Evolutionary conservation across 768 basidiomycete genomes (phyloP), one percentile per base, ranked within the genome.

Genomic region (Podaxis carcinomalis): DNA sequence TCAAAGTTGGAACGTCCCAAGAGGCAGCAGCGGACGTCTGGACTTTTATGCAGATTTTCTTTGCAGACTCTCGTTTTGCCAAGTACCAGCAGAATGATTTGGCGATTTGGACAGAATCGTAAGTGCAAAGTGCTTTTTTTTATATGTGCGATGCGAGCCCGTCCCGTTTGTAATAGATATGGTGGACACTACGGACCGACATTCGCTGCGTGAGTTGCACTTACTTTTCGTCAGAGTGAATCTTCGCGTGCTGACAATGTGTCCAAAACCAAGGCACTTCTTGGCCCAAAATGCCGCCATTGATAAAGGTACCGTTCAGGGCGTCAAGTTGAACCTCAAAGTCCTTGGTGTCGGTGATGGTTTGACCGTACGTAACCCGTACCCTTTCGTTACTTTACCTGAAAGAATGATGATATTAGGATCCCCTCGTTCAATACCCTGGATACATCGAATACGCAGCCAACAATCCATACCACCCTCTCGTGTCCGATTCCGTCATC

Each of bases 161-260:
- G n/a, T n/a, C n/a, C n/a, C n/a, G 55, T 37, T 5, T 32, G 14
- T 27, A 47, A 5, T 62, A 87, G 86, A 39, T 89, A 87, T 64
- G 88, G 88, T 44, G 87, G 88, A 1, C 88, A 89, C 64, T 89
- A 87, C 67, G 88, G 83, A 1, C 88, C 88, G 0, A 78, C 80
- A 37, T 89, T 89, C 62, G 86, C 87, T 56, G 78, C 83, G 65
- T 80, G 62, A 65, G 76, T 67, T 67, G 5, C 55, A 25, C 14
- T 21, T n/a, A 2, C 44, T 6, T n/a, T 9, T 4, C n/a, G 16
- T 3, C 13, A 56, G 27, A 28, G 1, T 6, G 27, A 28, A 28
- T 28, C 27, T 28, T 28, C 5, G 27, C 27, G 6, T 28, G 56
- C 13, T 23, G 23, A 21, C 5, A 25, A 2, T 13, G 10, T 47